phyloP scores from a whole-genome alignment of 2,329 filamentous ascomycete genomes.

The Alternaria arborescens region DNA sequence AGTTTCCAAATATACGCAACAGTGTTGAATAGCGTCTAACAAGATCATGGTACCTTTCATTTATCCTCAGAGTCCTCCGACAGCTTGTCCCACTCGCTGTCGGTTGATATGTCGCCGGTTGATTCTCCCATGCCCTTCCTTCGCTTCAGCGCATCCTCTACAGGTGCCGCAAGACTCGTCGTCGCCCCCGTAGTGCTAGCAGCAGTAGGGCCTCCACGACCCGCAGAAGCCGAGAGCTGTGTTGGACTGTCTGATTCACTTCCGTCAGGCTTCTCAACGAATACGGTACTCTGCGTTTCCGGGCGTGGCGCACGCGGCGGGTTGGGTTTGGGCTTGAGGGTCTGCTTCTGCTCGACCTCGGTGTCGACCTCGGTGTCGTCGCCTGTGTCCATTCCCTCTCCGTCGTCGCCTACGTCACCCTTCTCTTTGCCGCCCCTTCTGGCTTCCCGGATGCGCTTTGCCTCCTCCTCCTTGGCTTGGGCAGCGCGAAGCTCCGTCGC shows the following conservation, averaged over 20 bases:
- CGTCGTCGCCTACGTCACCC: constrained; percentile 34
- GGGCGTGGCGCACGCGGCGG: constrained; percentile 27
- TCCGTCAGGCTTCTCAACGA: constrained; percentile 40
- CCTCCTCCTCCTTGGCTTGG: constrained; percentile 59
- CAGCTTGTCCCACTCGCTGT: constrained; percentile 98
- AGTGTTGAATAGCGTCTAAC: constrained; percentile 10
- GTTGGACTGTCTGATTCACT: constrained; percentile 30
- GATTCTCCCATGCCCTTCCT: constrained; percentile 57
- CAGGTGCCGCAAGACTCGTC: constrained; percentile 39
- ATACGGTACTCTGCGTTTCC: constrained; percentile 47
- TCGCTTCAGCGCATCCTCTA: constrained; percentile 55
- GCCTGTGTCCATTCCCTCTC: constrained; percentile 54
- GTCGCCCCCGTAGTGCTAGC: constrained; percentile 43
- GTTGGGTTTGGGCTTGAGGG: constrained; percentile 25
- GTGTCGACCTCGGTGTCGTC: constrained; percentile 58
- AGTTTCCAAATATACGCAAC: constrained; percentile 14
- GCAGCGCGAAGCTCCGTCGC: constrained; percentile 68
- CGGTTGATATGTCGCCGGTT: constrained; percentile 73
- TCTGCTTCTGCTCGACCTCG: constrained; percentile 44
- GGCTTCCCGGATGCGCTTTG: constrained; percentile 55
- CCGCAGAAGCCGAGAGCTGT: constrained; percentile 17
- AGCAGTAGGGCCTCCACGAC: constrained; percentile 20
- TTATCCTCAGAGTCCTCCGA: constrained; percentile 60
- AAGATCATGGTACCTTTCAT: constrained; percentile 26
- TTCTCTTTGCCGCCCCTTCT: constrained; percentile 55